Evolutionary conservation across 768 basidiomycete genomes (phyloP), one percentile per base, ranked within the genome.

Genomic region (Phaeolepiota aurea): DNA sequence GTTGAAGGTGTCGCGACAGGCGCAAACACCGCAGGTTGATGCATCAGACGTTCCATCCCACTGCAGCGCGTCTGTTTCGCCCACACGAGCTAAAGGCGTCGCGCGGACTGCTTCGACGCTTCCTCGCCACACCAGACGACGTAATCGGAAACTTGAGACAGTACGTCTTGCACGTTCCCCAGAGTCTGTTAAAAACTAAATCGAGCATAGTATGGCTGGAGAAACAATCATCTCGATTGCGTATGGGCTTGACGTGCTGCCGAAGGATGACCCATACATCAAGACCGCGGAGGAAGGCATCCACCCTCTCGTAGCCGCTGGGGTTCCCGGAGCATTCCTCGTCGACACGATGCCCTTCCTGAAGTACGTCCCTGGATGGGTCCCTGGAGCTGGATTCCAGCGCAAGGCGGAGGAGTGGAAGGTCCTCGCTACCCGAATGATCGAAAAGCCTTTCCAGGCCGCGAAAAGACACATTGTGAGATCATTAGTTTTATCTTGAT

Each of bases 381-480:
- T 69, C 3, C 67, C 68, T n/a, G 68, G 69, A 1, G 64, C 65
- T 9, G 54, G 56, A 3, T 70, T 70, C 42, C 54, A 68, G 42
- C 53, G 48, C 20, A 51, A 59, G 44, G 68, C 68, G 2, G 52
- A 50, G 31, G 42, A 53, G 20, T 61, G 64, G 62, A 50, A 49
- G 21, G 46, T 42, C 30, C 47, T 49, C n/a, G 54, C 55, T n/a
- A 37, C 48, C 3, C 49, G 50, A 15, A 60, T 65, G 55, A 48
- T 54, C 22, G 53, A 58, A 4, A 48, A 50, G 10, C 67, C 67
- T 0, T 69, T 65, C 37, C 39, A 32, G 5, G 52, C 52, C 14
- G 56, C 56, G 2, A 58, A 61, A 38, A 19, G 34, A 5, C 31
- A 37, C 20, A 43, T 66, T 39, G 66, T 65, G 14, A 18, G 37